Percentiles rank a stretch among this genome's conserved stretches.
Evolutionary conservation across 2,329 filamentous ascomycete genomes (phyloP).

Genomic region (Aspergillus aculeatus): DNA sequence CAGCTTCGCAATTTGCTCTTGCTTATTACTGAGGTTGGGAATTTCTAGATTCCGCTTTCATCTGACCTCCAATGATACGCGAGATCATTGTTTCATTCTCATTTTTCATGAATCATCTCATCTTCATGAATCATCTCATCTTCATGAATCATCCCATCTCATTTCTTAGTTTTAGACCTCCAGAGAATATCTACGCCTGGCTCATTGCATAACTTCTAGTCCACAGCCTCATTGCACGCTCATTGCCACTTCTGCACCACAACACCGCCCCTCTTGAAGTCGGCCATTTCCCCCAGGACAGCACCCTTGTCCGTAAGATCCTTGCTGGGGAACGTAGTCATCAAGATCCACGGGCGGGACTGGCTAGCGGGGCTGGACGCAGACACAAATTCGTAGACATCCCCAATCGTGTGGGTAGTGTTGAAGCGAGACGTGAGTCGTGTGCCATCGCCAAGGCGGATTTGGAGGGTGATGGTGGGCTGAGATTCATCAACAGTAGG

Average conservation of each 20-base stretch:
- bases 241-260: constrained; percentile 52
- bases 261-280: constrained; percentile 52
- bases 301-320: constrained; percentile 57
- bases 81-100: neutral
- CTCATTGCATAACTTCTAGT: constrained; percentile 1
- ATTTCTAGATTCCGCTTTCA: no score
- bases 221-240: neutral
- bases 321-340: constrained; percentile 66
- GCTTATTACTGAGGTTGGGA: no score
- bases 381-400: constrained; percentile 62
- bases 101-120: neutral
- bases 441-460: constrained; percentile 63
- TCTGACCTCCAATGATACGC: neutral
- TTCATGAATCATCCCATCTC: neutral
- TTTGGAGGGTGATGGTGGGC: constrained; percentile 59
- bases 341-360: constrained; percentile 56
- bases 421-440: constrained; percentile 63
- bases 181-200: neutral
- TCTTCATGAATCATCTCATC: neutral
- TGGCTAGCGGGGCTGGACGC: constrained; percentile 52
- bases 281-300: constrained; percentile 47
- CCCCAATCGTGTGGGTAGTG: constrained; percentile 62
- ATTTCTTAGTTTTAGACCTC: neutral
- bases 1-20: no score
- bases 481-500: constrained; percentile 57